phyloP scores from a whole-genome alignment of 1,284 basidiomycete species.

The Leccinum griseonigrum region DNA sequence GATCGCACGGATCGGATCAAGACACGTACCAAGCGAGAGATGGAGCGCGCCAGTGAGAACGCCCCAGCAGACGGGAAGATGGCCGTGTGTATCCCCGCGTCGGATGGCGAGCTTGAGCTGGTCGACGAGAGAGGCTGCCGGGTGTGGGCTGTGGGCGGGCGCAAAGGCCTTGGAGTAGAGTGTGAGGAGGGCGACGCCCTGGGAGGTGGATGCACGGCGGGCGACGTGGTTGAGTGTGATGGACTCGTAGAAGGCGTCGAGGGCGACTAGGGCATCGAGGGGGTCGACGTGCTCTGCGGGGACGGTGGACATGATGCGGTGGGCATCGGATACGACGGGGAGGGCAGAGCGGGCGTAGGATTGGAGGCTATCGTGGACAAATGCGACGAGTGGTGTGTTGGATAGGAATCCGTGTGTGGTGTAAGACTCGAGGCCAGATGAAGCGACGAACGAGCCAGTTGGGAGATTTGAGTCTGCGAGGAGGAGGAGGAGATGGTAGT shows the following conservation, averaged over 20 bases:
- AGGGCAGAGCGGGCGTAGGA: slow-evolving; percentile 77
- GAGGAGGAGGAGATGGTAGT: slow-evolving; percentile 64
- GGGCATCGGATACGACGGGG: slow-evolving; percentile 74
- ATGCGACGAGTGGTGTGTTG: slow-evolving; percentile 47
- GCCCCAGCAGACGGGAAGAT: slow-evolving; percentile 91
- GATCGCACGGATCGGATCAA: neutral
- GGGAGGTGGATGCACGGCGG: slow-evolving; percentile 83
- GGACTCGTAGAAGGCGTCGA: slow-evolving; percentile 81
- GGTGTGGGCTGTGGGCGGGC: slow-evolving; percentile 6
- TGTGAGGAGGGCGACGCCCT: slow-evolving; percentile 91
- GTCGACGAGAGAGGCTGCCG: slow-evolving; percentile 47
- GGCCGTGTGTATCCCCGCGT: slow-evolving; percentile 67
- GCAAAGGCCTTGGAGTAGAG: slow-evolving; percentile 82
- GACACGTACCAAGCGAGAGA: slow-evolving; percentile 62
- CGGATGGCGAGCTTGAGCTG: slow-evolving; percentile 67
- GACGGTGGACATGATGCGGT: slow-evolving; percentile 39
- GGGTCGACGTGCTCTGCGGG: slow-evolving; percentile 17
- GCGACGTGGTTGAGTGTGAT: slow-evolving; percentile 91
- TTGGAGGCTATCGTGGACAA: slow-evolving; percentile 67
- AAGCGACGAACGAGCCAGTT: slow-evolving; percentile 89
- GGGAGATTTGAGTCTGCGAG: slow-evolving; percentile 83
- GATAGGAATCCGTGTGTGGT: slow-evolving; percentile 79
- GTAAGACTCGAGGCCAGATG: slow-evolving; percentile 90
- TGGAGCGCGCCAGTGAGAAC: slow-evolving; percentile 77
- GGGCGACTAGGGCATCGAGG: slow-evolving; percentile 39